A percentile compares a stretch with the other conserved stretches of the same genome.
These are phyloP conservation scores for Hypsizygus ulmarius DNA, from an alignment of 1,284 basidiomycete genomes.

Conservation along the genomic window DNA sequence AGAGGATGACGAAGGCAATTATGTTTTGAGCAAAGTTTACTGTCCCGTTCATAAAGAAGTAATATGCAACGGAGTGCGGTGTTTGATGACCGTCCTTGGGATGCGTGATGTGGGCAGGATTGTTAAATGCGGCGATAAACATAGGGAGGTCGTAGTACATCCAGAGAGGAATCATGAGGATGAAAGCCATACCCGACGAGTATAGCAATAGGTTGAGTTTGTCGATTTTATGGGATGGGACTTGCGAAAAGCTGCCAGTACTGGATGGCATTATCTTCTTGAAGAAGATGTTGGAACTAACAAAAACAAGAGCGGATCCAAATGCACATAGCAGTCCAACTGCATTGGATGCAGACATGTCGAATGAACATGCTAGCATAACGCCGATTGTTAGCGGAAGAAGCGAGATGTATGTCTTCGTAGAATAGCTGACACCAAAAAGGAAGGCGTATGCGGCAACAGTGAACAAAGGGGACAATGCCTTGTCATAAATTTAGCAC, in stretches of 20 bases:
- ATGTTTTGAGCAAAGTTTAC: slow-evolving; percentile 98
- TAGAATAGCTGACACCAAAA: slow-evolving; percentile 91
- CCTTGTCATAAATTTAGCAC: slow-evolving; percentile 48
- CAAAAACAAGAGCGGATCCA: slow-evolving; percentile 93
- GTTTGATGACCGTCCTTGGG: slow-evolving; percentile 46
- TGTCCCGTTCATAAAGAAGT: slow-evolving; percentile 89
- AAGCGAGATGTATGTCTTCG: slow-evolving; percentile 91
- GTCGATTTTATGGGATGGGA: slow-evolving; percentile 79
- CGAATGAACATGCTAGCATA: slow-evolving; percentile 96
- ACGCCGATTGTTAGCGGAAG: slow-evolving; percentile 93
- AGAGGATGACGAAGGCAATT: slow-evolving; percentile 94
- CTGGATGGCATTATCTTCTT: slow-evolving; percentile 94
- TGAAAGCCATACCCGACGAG: slow-evolving; percentile 91
- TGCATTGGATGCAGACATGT: slow-evolving; percentile 82
- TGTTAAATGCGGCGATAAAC: slow-evolving; percentile 47
- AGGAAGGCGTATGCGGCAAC: slow-evolving; percentile 92
- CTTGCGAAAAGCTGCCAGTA: slow-evolving; percentile 36
- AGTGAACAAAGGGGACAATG: slow-evolving; percentile 94
- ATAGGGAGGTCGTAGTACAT: slow-evolving; percentile 78
- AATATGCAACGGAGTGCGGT: slow-evolving; percentile 62
- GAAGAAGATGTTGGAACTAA: slow-evolving; percentile 98
- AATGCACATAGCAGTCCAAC: slow-evolving; percentile 88
- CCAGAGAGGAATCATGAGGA: slow-evolving; percentile 96
- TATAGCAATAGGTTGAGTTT: slow-evolving; percentile 97
- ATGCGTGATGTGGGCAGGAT: slow-evolving; percentile 44